Conservation (phyloP, 2,329 filamentous ascomycete species). For the Alternaria alternata region DNA sequence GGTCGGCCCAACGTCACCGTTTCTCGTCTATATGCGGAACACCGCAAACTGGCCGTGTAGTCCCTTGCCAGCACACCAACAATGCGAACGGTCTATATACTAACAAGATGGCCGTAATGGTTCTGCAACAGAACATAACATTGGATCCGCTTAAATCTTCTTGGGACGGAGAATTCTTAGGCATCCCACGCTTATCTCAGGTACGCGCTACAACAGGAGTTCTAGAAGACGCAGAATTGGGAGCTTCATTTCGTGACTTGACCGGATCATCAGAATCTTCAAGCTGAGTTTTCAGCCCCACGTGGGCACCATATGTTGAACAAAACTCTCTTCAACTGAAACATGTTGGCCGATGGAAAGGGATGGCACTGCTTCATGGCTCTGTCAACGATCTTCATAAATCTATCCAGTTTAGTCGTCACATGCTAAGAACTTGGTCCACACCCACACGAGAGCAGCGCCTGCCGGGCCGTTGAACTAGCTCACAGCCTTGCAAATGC, state of each 20-base stretch:
- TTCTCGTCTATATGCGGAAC: slow-evolving; percentile 10
- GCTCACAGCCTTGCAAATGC: slow-evolving; percentile 19
- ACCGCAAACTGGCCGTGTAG: slow-evolving; percentile 10
- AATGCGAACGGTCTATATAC: slow-evolving; percentile 1
- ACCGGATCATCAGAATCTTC: slow-evolving; percentile 3
- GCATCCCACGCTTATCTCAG: slow-evolving; percentile 9
- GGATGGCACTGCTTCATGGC: slow-evolving; percentile 15
- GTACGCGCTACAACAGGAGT: slow-evolving; percentile 8
- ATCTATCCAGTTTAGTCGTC: slow-evolving; percentile 11
- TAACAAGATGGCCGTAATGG: neutral
- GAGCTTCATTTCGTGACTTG: slow-evolving; percentile 1
- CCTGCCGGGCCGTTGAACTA: slow-evolving; percentile 37
- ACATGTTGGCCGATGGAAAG: slow-evolving; percentile 19
- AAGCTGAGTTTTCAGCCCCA: slow-evolving; percentile 11
- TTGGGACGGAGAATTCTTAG: neutral
- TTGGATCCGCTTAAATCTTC: slow-evolving; percentile 3
- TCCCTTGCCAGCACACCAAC: slow-evolving; percentile 7
- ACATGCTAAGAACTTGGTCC: slow-evolving; percentile 18
- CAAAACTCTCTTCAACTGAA: slow-evolving; percentile 17
- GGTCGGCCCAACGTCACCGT: slow-evolving; percentile 25
- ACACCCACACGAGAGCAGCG: slow-evolving; percentile 9
- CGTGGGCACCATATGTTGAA: slow-evolving; percentile 9
- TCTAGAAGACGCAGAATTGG: slow-evolving; percentile 5
- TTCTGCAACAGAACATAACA: slow-evolving; percentile 1
- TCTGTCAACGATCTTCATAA: slow-evolving; percentile 24